Base-by-base conservation (phyloP, 169 alveolate species). In the Besnoitia besnoiti region DNA sequence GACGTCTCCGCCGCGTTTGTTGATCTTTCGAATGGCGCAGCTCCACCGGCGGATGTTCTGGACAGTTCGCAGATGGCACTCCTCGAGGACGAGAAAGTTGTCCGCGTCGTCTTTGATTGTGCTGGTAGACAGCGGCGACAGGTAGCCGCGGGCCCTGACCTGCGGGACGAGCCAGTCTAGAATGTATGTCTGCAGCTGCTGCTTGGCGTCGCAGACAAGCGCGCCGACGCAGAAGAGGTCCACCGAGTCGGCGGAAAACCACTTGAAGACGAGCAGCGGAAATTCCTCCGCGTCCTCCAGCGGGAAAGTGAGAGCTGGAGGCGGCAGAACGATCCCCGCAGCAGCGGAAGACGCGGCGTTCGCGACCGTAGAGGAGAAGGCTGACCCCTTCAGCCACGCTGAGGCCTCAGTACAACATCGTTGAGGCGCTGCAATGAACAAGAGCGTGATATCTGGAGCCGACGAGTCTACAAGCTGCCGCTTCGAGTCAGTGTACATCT, bases 1-100 rank as follows among this genome's bases (percentile, higher is more conserved):
- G 67, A 96, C 95, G 79, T 96, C 98, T 33, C 98, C 98, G 27
- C 98, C 93, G n/a, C 92, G 91, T 67, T 96, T 96, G 93, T 96
- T 96, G 37, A 96, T 96, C 90, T 96, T 96, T 91, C 95, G 90
- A 61, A 96, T 96, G 27, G 98, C 97, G 79, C 97, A 96, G 82
- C 96, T 93, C 97, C 97, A 96, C 51, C 98, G 93, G 44, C 98
- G 90, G 62, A 96, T 97, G 89, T 96, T 96, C 80, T 96, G 98
- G 46, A 96, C 96, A 47, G 97, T 96, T 46, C 98, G 91, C 47
- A 96, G 62, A 47, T 94, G 94, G 91, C 98, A 96, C 80, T 96
- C 98, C 89, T 96, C 98, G 82, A 96, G 90, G 30, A 96, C 97
- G 76, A 92, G 55, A 55, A 27, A 77, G 87, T 44, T 42, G 40